Evolutionary conservation across 768 basidiomycete genomes (phyloP).

Genomic region (Mycena metata): DNA sequence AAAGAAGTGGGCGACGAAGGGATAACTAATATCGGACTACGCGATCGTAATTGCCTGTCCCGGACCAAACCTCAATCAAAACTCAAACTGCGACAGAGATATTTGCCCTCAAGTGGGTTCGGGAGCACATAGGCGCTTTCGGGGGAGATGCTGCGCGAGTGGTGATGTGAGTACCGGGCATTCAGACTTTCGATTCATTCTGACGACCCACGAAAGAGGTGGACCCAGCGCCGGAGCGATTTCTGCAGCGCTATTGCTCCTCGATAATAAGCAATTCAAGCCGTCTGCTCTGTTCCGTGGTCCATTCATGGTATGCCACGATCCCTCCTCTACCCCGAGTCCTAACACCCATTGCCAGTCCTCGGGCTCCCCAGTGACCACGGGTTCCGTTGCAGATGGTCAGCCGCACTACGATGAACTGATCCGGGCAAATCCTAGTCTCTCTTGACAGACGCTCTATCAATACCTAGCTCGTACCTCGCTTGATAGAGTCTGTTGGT

Average conservation of each 20-base stretch:
- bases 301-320: slow-evolving; percentile 21
- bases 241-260: slow-evolving; percentile 6
- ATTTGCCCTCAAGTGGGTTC: slow-evolving; percentile 67
- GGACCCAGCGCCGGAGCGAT: slow-evolving; percentile 33
- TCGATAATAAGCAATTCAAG: slow-evolving; percentile 30
- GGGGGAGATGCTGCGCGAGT: slow-evolving; percentile 66
- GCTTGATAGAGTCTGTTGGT: too few species aligned
- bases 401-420: slow-evolving; percentile 27
- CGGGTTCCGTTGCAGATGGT: slow-evolving; percentile 14
- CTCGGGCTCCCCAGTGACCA: slow-evolving; percentile 17
- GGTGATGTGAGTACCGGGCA: slow-evolving; percentile 50
- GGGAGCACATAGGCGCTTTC: slow-evolving; percentile 63
- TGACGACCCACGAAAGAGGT: slow-evolving; percentile 4
- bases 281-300: slow-evolving; percentile 20
- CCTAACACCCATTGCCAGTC: not conserved
- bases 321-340: too few species aligned
- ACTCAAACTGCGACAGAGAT: slow-evolving; percentile 48
- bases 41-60: slow-evolving; percentile 57
- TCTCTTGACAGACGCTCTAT: too few species aligned
- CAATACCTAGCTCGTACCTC: too few species aligned
- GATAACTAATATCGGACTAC: slow-evolving; percentile 62
- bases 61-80: not conserved
- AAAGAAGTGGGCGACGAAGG: slow-evolving; percentile 56
- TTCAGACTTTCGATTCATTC: not conserved
- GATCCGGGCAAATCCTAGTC: slow-evolving; percentile 16